These are phyloP conservation scores for Pythium periplocum DNA, from an alignment of 352 stramenopile genomes.

Conservation along the genomic window DNA sequence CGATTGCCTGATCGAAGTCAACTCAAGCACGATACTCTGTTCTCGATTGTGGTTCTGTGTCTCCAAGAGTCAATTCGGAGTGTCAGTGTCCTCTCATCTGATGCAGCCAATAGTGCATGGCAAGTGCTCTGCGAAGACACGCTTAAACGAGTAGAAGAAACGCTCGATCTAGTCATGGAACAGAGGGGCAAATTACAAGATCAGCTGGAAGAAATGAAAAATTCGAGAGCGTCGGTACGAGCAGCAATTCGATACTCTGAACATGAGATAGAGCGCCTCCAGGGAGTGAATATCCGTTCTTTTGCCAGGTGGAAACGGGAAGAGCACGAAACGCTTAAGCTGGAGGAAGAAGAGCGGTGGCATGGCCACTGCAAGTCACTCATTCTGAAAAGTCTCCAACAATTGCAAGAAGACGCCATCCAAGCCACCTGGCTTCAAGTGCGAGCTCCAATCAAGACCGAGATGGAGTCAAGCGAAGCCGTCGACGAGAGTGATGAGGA, in stretches of 20 bases:
- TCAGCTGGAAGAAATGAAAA: slow-evolving; percentile 19
- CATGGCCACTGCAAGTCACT: slow-evolving; percentile 44
- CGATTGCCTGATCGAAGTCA: too few species aligned
- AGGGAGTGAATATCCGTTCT: slow-evolving; percentile 35
- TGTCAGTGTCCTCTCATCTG: slow-evolving; percentile 27
- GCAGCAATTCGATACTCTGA: slow-evolving; percentile 22
- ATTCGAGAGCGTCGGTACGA: slow-evolving; percentile 15
- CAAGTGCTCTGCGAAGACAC: slow-evolving; percentile 23
- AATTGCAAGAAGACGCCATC: slow-evolving; percentile 14
- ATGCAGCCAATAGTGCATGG: slow-evolving; percentile 28
- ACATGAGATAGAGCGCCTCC: slow-evolving; percentile 27
- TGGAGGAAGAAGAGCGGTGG: slow-evolving; percentile 36
- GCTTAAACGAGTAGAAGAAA: slow-evolving; percentile 3
- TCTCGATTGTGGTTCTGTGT: slow-evolving; percentile 31
- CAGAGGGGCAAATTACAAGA: slow-evolving; percentile 7
- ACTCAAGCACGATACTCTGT: slow-evolving; percentile 3
- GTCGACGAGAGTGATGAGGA: too few species aligned
- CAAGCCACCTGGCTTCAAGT: slow-evolving; percentile 30
- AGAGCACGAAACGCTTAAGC: slow-evolving; percentile 22
- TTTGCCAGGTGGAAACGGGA: slow-evolving; percentile 27
- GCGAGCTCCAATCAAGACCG: neutral
- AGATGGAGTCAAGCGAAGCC: too few species aligned
- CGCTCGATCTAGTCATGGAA: slow-evolving; percentile 10
- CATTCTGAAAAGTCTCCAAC: slow-evolving; percentile 22
- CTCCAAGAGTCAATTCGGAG: slow-evolving; percentile 30